Evolutionary conservation across 352 stramenopile species (phyloP).

Genomic region (Pythium monospermum): DNA sequence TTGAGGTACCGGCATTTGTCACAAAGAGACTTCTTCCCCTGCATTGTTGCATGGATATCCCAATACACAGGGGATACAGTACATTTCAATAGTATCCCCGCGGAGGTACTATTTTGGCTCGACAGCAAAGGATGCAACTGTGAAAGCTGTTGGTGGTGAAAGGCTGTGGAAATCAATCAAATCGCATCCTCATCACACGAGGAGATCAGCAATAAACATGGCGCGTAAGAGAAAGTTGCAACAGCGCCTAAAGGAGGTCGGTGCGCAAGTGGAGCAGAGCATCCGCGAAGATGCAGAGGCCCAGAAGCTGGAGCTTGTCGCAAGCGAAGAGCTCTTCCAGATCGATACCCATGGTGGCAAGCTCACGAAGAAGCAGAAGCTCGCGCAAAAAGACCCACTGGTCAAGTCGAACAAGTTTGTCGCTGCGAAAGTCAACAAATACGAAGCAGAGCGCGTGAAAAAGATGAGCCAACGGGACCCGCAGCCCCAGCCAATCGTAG

Average conservation of each 20-base stretch:
- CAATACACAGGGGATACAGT: neutral
- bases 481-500: too few species aligned
- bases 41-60: neutral
- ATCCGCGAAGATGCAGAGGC: slow-evolving; percentile 76
- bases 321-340: slow-evolving; percentile 72
- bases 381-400: slow-evolving; percentile 61
- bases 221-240: slow-evolving; percentile 48
- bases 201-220: slow-evolving; percentile 25
- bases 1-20: slow-evolving; percentile 5
- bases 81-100: slow-evolving; percentile 3
- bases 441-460: slow-evolving; percentile 47
- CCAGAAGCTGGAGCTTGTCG: slow-evolving; percentile 72
- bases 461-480: slow-evolving; percentile 39
- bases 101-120: slow-evolving; percentile 16
- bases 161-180: slow-evolving; percentile 8
- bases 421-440: slow-evolving; percentile 51
- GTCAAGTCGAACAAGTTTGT: slow-evolving; percentile 74
- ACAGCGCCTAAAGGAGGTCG: slow-evolving; percentile 63
- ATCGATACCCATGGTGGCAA: slow-evolving; percentile 66
- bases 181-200: slow-evolving; percentile 4
- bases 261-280: slow-evolving; percentile 65
- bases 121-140: neutral
- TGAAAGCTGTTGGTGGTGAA: slow-evolving; percentile 17
- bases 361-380: slow-evolving; percentile 67
- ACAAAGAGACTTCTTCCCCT: too few species aligned